phyloP scores from a whole-genome alignment of 805 yeast genomes.

The Candida chauliodis region DNA sequence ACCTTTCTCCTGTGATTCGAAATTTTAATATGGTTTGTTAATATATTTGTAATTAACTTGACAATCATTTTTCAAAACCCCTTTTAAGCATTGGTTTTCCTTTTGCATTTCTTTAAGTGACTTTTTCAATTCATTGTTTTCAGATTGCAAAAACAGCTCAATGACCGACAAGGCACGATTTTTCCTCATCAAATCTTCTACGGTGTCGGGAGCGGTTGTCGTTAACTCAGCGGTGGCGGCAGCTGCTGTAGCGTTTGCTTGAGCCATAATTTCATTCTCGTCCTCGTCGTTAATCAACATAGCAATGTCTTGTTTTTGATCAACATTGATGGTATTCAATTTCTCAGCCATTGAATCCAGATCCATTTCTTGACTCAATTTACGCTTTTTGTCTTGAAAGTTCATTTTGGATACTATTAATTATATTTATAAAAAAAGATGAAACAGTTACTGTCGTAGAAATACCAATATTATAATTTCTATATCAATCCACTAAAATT shows the following conservation, averaged over 20 bases:
- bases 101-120: slow-evolving; percentile 7
- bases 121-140: slow-evolving; percentile 9
- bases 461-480: too few species aligned
- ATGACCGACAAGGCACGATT: slow-evolving; percentile 9
- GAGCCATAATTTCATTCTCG: slow-evolving; percentile 4
- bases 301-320: slow-evolving; percentile 8
- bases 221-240: neutral
- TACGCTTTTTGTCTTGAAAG: slow-evolving; percentile 11
- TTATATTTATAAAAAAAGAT: too few species aligned
- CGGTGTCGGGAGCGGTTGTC: slow-evolving; percentile 2
- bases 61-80: slow-evolving; percentile 10
- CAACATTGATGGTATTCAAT: slow-evolving; percentile 6
- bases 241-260: neutral
- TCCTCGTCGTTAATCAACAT: slow-evolving; percentile 3
- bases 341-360: slow-evolving; percentile 7
- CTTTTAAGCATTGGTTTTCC: slow-evolving; percentile 8
- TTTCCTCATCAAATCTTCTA: slow-evolving; percentile 9
- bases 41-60: slow-evolving; percentile 9
- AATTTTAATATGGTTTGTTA: slow-evolving; percentile 1
- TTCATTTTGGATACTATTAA: slow-evolving; percentile 13
- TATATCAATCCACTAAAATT: too few species aligned
- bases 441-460: neutral
- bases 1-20: too few species aligned
- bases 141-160: slow-evolving; percentile 9
- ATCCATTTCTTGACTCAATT: slow-evolving; percentile 9